phyloP scores from a whole-genome alignment of 1,284 basidiomycete species.

The Malassezia slooffiae region DNA sequence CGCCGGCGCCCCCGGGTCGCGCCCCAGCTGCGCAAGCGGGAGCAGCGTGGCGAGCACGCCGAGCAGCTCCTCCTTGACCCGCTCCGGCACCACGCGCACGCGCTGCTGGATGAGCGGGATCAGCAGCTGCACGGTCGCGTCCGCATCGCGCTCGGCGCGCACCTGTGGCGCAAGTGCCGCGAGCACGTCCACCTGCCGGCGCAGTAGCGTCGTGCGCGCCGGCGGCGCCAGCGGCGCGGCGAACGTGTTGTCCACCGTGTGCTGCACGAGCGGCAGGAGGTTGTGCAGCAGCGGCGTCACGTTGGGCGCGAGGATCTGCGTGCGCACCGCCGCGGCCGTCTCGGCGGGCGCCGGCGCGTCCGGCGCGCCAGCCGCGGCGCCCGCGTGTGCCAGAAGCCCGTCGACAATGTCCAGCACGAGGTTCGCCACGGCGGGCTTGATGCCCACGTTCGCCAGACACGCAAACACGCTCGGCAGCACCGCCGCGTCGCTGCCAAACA shows the following conservation, averaged over 20 bases:
- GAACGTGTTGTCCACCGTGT: slow-evolving; percentile 9
- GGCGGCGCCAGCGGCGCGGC: slow-evolving; percentile 56
- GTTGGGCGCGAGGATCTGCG: slow-evolving; percentile 59
- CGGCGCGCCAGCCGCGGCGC: slow-evolving; percentile 46
- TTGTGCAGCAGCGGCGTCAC: slow-evolving; percentile 65
- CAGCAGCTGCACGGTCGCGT: slow-evolving; percentile 63
- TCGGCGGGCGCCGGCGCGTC: not conserved
- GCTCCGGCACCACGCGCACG: slow-evolving; percentile 67
- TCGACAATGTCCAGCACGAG: slow-evolving; percentile 80
- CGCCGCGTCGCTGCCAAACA: slow-evolving; percentile 61
- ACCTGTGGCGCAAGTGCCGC: slow-evolving; percentile 69
- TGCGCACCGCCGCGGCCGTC: not conserved
- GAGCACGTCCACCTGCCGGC: slow-evolving; percentile 71
- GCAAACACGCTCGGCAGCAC: slow-evolving; percentile 68
- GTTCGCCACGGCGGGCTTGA: slow-evolving; percentile 72
- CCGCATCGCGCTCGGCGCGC: slow-evolving; percentile 61
- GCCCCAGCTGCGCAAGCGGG: slow-evolving; percentile 60
- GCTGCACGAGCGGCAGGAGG: slow-evolving; percentile 51
- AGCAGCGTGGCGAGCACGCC: slow-evolving; percentile 65
- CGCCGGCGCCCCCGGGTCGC: slow-evolving; percentile 19
- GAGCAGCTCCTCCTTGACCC: slow-evolving; percentile 73
- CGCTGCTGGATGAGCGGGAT: slow-evolving; percentile 70
- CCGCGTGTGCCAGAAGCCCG: slow-evolving; percentile 57
- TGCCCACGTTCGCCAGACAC: slow-evolving; percentile 68
- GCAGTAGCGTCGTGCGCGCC: slow-evolving; percentile 61